Conservation (phyloP, 1,284 basidiomycete species). For the Leccinum pallidistipes region DNA sequence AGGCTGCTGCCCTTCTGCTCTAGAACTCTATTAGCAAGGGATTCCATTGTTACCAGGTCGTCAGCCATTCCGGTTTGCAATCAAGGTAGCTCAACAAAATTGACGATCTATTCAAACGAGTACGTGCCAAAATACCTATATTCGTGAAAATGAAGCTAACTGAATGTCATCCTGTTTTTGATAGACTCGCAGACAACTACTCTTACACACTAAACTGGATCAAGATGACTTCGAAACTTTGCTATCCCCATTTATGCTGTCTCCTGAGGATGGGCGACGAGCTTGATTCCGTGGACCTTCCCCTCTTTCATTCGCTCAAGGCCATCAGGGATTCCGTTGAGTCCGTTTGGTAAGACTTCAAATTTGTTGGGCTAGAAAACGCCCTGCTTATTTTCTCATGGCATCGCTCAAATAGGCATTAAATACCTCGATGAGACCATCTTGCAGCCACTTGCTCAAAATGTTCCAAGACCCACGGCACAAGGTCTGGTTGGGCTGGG, state of each 20-base stretch:
- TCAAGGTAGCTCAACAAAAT: not conserved
- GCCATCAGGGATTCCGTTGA: constrained; percentile 45
- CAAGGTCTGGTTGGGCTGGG: constrained; percentile 25
- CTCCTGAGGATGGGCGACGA: constrained; percentile 50
- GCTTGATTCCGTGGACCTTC: constrained; percentile 50
- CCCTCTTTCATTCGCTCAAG: constrained; percentile 41
- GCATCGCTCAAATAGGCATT: not conserved
- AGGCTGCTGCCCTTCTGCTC: not conserved
- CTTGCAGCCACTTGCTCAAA: constrained; percentile 36
- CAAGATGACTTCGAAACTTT: not conserved
- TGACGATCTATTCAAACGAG: constrained; percentile 3
- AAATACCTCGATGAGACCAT: constrained; percentile 39
- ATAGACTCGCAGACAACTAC: constrained; percentile 3
- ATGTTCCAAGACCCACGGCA: constrained; percentile 27
- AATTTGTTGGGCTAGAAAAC: constrained; percentile 37
- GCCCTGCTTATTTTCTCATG: not conserved
- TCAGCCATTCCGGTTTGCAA: not conserved
- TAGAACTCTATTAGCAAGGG: not conserved
- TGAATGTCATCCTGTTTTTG: not conserved
- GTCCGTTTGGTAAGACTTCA: constrained; percentile 47
- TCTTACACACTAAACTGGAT: constrained; percentile 18
- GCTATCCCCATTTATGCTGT: constrained; percentile 26
- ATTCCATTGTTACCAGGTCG: not conserved
- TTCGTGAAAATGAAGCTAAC: not conserved
- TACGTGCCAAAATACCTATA: constrained; percentile 6